A percentile compares a stretch with the other conserved stretches of the same genome.
Conservation (phyloP, 2,329 filamentous ascomycete genomes). For the Raffaelea arxii region DNA sequence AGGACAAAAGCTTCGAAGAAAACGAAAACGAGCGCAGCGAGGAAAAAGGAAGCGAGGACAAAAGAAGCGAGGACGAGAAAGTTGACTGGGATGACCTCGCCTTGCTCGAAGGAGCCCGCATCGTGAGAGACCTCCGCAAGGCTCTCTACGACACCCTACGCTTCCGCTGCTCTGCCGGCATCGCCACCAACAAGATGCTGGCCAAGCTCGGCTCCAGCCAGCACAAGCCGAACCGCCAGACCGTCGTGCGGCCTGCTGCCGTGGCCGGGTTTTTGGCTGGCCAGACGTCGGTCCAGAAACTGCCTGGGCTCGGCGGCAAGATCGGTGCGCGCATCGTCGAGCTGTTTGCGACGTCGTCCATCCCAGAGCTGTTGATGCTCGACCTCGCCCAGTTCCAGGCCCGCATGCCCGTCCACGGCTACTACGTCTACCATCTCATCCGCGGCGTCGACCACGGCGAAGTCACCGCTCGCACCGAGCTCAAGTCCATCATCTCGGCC, state of each 20-base stretch:
- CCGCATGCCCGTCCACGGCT: constrained; percentile 65
- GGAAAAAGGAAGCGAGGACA: neutral
- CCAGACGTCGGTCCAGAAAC: constrained; percentile 93
- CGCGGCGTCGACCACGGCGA: constrained; percentile 80
- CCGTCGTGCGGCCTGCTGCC: constrained; percentile 81
- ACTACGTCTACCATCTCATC: constrained; percentile 77
- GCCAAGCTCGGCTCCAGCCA: constrained; percentile 86
- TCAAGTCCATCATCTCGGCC: constrained; percentile 94
- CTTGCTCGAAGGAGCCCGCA: constrained; percentile 79
- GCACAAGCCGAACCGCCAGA: constrained; percentile 92
- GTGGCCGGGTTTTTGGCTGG: constrained; percentile 66
- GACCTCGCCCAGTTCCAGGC: constrained; percentile 66
- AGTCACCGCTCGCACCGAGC: constrained; percentile 82
- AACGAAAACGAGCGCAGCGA: neutral
- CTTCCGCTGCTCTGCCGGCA: constrained; percentile 87
- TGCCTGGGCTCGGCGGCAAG: constrained; percentile 91
- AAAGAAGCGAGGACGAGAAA: constrained; percentile 34
- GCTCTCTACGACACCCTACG: constrained; percentile 59
- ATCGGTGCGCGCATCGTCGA: constrained; percentile 77
- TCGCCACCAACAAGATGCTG: constrained; percentile 85
- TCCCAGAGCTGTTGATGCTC: constrained; percentile 65
- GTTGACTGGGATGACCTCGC: constrained; percentile 96
- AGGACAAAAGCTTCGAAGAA: neutral
- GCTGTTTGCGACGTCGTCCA: constrained; percentile 70
- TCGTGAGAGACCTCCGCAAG: constrained; percentile 66